Base-by-base conservation (phyloP, 1,284 basidiomycete genomes). In the Irpex lacteus region DNA sequence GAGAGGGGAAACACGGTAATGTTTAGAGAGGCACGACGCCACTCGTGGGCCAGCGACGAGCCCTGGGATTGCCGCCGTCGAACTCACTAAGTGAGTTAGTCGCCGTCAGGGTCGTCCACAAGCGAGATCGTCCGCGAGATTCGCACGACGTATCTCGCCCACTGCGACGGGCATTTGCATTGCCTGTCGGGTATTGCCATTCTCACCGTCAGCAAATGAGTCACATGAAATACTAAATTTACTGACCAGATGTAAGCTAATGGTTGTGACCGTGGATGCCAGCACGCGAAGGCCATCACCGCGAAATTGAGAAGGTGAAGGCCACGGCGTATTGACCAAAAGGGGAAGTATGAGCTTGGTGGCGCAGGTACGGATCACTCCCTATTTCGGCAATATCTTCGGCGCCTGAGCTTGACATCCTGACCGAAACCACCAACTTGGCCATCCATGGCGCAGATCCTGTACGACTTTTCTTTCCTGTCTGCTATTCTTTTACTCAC, bases 91-190 rank as follows among this genome's bases (percentile, higher is more conserved):
- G 15, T 56, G 21, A 53, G 21, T 19, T 19, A 19, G n/a, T 18
- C 50, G 50, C n/a, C 18, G 18, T 53, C 54, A 56, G 54, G 54
- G 54, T 56, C 54, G 50, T 19, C 18, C n/a, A 15, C 18, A 53
- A 53, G 54, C 54, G 54, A 56, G 54, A 56, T 56, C 19, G 54
- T 56, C 54, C 54, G 54, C 54, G 54, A 56, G 54, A 56, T 56
- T 56, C 54, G 54, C 54, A 56, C 54, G 50, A 19, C 50, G 50
- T 44, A 44, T 15, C 40, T 44, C 40, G 40, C 40, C 15, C 40
- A 15, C 40, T 44, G 15, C 40, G 40, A 15, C 40, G 8, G 40
- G 40, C 40, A 44, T 11, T 44, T 9, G 11, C 8, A 44, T 15
- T 44, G 40, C 40, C 40, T 15, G 15, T 15, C 8, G 40, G 40